These are phyloP conservation scores for Aspergillus fructus DNA, from an alignment of 2,329 filamentous ascomycete genomes.

Conservation along the genomic window DNA sequence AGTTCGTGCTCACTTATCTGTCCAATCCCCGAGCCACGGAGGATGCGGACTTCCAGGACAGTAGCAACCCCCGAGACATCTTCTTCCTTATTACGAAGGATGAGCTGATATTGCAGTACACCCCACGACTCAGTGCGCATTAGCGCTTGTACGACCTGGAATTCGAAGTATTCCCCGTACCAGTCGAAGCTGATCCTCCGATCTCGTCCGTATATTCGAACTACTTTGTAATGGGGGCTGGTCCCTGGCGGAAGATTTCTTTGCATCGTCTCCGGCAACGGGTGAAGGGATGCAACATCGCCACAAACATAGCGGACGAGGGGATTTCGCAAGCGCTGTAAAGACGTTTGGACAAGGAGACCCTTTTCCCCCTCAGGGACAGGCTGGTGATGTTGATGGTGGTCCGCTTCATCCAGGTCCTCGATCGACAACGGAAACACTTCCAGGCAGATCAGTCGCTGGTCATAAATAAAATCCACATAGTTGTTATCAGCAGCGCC, in stretches of 20 bases:
- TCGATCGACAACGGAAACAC: slow-evolving; percentile 26
- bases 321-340: slow-evolving; percentile 45
- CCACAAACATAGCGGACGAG: slow-evolving; percentile 47
- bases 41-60: slow-evolving; percentile 19
- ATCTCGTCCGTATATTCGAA: slow-evolving; percentile 45
- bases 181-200: slow-evolving; percentile 46
- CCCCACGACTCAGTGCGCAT: slow-evolving; percentile 25
- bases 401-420: background rate
- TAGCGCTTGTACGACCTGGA: slow-evolving; percentile 27
- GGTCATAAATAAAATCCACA: slow-evolving; percentile 39
- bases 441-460: slow-evolving; percentile 38
- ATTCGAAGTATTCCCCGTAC: slow-evolving; percentile 41
- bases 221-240: slow-evolving; percentile 29
- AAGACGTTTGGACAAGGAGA: slow-evolving; percentile 43
- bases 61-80: slow-evolving; percentile 7
- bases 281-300: slow-evolving; percentile 44
- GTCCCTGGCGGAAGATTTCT: slow-evolving; percentile 1
- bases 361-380: slow-evolving; percentile 33
- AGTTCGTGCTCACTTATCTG: background rate
- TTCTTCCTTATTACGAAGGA: slow-evolving; percentile 23
- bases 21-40: slow-evolving; percentile 4
- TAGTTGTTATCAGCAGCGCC: slow-evolving; percentile 22
- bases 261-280: slow-evolving; percentile 24
- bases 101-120: slow-evolving; percentile 46
- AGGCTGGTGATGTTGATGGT: background rate